phyloP scores from a whole-genome alignment of 805 yeast species.

The Wickerhamiella qilinensis region DNA sequence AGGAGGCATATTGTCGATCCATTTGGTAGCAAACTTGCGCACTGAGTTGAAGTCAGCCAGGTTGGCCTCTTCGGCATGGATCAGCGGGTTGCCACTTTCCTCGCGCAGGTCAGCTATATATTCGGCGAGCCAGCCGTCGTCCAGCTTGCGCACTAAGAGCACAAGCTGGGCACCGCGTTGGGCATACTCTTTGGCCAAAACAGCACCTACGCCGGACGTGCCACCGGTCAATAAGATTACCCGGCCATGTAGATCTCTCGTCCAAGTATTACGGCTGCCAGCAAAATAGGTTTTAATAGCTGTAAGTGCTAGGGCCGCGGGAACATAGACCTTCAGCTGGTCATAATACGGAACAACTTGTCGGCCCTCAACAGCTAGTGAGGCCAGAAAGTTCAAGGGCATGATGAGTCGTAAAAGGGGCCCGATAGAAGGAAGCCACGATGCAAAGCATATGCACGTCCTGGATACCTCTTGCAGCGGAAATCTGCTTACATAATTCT shows the following conservation, averaged over 20 bases:
- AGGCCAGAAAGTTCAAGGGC: constrained; percentile 76
- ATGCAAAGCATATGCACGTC: too few species aligned
- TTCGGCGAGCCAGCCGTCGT: constrained; percentile 66
- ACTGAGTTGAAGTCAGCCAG: constrained; percentile 55
- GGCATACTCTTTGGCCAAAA: constrained; percentile 60
- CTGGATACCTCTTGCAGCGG: too few species aligned
- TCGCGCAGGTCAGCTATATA: constrained; percentile 65
- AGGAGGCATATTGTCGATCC: constrained; percentile 86
- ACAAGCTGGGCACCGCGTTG: constrained; percentile 73
- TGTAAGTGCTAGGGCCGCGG: constrained; percentile 31
- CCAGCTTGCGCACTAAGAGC: constrained; percentile 43
- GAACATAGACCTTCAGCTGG: constrained; percentile 35
- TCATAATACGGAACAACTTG: constrained; percentile 61
- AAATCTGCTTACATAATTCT: too few species aligned
- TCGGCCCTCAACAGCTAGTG: constrained; percentile 55
- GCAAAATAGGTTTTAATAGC: constrained; percentile 56
- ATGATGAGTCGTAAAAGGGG: constrained; percentile 29
- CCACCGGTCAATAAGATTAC: constrained; percentile 62
- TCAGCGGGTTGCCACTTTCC: constrained; percentile 48
- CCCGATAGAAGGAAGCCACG: too few species aligned
- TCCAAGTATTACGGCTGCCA: constrained; percentile 81
- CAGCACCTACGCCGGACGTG: constrained; percentile 79
- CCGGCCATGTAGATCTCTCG: constrained; percentile 77
- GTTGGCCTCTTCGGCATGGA: constrained; percentile 87
- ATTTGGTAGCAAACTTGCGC: constrained; percentile 79